Base-by-base conservation (phyloP, 768 basidiomycete species). In the Tremella mesenterica region DNA sequence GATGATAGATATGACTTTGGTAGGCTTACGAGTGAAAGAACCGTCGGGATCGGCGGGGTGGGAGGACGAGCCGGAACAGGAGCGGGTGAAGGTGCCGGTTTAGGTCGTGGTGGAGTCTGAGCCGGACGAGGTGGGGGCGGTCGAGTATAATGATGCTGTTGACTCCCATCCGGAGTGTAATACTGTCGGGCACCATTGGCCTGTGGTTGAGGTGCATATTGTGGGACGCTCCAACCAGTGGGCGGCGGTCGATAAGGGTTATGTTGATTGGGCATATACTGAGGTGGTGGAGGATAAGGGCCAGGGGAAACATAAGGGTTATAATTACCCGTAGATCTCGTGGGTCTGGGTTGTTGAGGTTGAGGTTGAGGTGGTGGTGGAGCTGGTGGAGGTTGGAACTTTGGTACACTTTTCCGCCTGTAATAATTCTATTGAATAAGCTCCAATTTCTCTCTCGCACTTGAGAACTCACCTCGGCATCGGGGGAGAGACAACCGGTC, bases 11-110 rank as follows among this genome's bases (percentile, higher is more conserved):
- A 76, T 6, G 79, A 79, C 1, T 77, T 67, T 0, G 81, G 72
- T 77, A 88, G 82, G 0, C 76, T 75, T 1, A 92, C 76, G 3
- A 95, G 77, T 33, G 81, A 77, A 57, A 85, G 78, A 29, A 93
- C 80, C 39, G 84, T 75, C 9, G 86, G 86, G 2, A 76, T 67
- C 5, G 75, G 72, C 7, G 70, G 71, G 4, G 75, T 79, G 67
- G 48, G 81, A n/a, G 54, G 41, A 13, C 52, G 23, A 66, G 69
- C 0, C 75, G 52, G 51, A 16, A 80, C 77, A 9, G 60, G 52
- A 10, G 77, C 59, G 1, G 79, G 76, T 4, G 76, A 72, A 50
- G 54, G 33, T 43, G 65, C 56, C 38, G 66, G 54, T n/a, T 64
- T 20, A 56, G 60, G 59, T 30, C 55, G 46, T 27, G 58, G 59